Base-by-base conservation (phyloP, 2,329 filamentous ascomycete species). In the Xylariaceae sp. region DNA sequence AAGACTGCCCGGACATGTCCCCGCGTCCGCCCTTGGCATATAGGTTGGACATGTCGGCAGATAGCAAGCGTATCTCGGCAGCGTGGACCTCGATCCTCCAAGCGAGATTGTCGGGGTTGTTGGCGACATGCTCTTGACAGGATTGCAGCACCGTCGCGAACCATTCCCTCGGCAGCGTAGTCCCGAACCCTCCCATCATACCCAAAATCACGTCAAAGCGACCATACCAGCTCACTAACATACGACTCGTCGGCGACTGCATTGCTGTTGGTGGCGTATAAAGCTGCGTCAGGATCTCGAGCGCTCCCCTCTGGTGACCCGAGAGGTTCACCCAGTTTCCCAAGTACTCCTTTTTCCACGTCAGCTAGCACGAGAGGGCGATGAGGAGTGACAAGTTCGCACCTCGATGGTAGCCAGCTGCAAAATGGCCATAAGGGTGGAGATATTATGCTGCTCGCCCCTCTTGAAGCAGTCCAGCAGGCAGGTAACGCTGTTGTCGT, bases 311-410 rank as follows among this genome's bases (percentile, higher is more conserved):
- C 56, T 95, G 89, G 55, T 96, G 92, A 15, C 88, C 85, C 60
- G 92, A 81, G 12, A 96, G 68, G 50, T 93, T 95, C 33, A 93
- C 77, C 88, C 88, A 96, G 55, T 98, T 92, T 10, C 92, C 92
- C 29, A 96, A 70, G 50, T 88, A 93, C 61, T 96, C 92, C 87
- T 94, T 50, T 28, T 32, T 17, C 28, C 31, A n/a, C n/a, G n/a
- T n/a, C n/a, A n/a, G n/a, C n/a, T n/a, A n/a, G n/a, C n/a, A n/a
- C n/a, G n/a, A n/a, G n/a, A n/a, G n/a, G n/a, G n/a, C n/a, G n/a
- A n/a, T n/a, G n/a, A n/a, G n/a, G n/a, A n/a, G n/a, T n/a, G n/a
- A n/a, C n/a, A n/a, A n/a, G n/a, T n/a, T n/a, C 65, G 52, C 68
- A 93, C 88, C 75, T 98, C 92, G 36, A 95, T 92, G 3, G 86